Conservation (phyloP, 129 eudicot species). For the Helichrysum umbraculigerum region DNA sequence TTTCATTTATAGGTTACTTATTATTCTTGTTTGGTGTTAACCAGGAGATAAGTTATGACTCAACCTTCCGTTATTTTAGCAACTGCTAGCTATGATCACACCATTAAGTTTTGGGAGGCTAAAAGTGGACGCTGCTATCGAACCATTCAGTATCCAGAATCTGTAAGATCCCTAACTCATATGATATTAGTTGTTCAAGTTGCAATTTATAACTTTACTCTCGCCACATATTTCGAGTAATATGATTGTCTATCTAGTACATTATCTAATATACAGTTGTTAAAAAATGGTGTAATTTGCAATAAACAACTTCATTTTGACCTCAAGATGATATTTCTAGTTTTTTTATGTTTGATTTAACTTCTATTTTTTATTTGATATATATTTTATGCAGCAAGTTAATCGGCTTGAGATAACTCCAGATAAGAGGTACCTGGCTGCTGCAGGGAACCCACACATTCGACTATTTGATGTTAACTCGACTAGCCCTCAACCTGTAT, state of each 20-base stretch:
- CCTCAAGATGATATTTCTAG: background rate
- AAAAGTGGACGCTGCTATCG: slow-evolving; percentile 92
- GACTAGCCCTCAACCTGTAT: slow-evolving; percentile 85
- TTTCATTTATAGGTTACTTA: background rate
- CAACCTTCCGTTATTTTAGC: slow-evolving; percentile 90
- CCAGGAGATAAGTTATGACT: slow-evolving; percentile 48
- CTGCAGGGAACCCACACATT: slow-evolving; percentile 96
- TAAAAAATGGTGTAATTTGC: background rate
- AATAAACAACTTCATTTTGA: background rate
- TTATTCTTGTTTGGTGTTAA: slow-evolving; percentile 14
- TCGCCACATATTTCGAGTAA: background rate
- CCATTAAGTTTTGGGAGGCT: slow-evolving; percentile 97
- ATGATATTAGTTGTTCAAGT: slow-evolving; percentile 10
- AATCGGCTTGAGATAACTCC: slow-evolving; percentile 98
- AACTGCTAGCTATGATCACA: slow-evolving; percentile 99
- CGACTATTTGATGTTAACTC: slow-evolving; percentile 89
- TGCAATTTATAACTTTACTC: background rate
- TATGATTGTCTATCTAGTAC: background rate
- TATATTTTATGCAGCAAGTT: slow-evolving; percentile 62
- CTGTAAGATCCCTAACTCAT: slow-evolving; percentile 48
- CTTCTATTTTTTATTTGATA: background rate
- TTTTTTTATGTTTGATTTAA: slow-evolving; percentile 21
- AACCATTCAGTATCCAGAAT: slow-evolving; percentile 94
- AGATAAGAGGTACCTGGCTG: slow-evolving; percentile 84
- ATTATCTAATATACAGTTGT: background rate